Conservation (phyloP, 73 alveolate genomes). For the Paramecium bursaria region DNA sequence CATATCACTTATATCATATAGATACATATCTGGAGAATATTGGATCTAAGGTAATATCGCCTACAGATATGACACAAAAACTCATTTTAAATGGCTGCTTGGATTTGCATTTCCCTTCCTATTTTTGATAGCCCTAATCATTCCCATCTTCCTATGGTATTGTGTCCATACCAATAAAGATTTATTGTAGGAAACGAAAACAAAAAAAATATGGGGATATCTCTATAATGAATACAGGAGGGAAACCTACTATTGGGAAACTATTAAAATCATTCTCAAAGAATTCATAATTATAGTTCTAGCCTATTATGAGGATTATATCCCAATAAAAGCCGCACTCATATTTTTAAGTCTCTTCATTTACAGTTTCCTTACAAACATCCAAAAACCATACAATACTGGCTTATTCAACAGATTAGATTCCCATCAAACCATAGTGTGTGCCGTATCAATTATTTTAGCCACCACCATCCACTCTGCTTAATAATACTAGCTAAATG, state of each 20-base stretch:
- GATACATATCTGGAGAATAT: not conserved
- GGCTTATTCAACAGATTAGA: constrained; percentile 5
- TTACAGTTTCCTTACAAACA: constrained; percentile 12
- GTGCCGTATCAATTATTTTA: constrained; percentile 34
- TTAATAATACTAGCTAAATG: not conserved
- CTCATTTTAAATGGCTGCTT: constrained; percentile 1
- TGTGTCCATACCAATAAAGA: not conserved
- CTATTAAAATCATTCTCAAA: not conserved
- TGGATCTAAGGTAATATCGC: constrained; percentile 31
- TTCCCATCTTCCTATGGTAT: not conserved
- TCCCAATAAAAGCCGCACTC: constrained; percentile 21
- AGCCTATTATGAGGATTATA: constrained; percentile 38
- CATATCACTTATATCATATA: not conserved
- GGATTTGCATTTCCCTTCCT: not conserved
- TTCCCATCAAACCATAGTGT: not conserved
- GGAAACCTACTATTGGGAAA: constrained; percentile 38
- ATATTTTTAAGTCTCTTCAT: constrained; percentile 21
- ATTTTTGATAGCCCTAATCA: not conserved
- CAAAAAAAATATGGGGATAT: constrained; percentile 21
- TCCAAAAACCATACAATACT: constrained; percentile 27
- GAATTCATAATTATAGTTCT: constrained; percentile 20
- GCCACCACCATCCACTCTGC: constrained; percentile 11
- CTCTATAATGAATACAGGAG: constrained; percentile 27
- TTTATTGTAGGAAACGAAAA: not conserved
- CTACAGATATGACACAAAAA: constrained; percentile 30